A percentile compares a stretch with the other conserved stretches of the same genome.
phyloP scores from a whole-genome alignment of 345 rosid genomes.

The Arabis hirsuta region DNA sequence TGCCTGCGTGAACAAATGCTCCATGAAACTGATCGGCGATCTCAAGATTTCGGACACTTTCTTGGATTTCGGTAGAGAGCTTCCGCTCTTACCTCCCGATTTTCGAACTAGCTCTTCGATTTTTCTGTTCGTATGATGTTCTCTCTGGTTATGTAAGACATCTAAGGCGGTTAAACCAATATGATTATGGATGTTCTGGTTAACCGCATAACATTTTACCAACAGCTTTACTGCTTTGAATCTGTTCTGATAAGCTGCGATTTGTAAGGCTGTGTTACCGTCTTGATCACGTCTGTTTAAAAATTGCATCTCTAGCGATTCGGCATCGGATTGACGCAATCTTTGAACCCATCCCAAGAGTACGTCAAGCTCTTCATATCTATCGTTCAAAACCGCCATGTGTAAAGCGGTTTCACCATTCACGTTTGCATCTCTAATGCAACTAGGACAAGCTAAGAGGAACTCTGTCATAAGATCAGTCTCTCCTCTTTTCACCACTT shows the following conservation, averaged over 20 bases:
- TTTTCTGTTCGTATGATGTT: constrained; percentile 10
- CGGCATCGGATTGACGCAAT: not conserved
- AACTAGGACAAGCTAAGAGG: constrained; percentile 36
- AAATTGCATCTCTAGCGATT: constrained; percentile 17
- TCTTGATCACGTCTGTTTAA: constrained; percentile 42
- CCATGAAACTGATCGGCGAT: not conserved
- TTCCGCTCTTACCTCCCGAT: constrained; percentile 9
- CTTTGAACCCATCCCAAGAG: constrained; percentile 39
- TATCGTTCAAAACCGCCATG: constrained; percentile 24
- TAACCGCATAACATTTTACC: constrained; percentile 16
- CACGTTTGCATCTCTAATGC: constrained; percentile 36
- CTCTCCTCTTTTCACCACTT: constrained; percentile 33
- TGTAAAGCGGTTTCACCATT: constrained; percentile 41
- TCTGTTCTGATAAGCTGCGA: constrained; percentile 38
- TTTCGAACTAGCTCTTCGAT: not conserved
- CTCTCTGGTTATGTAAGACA: constrained; percentile 25
- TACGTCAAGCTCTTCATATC: constrained; percentile 32
- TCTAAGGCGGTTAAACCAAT: constrained; percentile 28
- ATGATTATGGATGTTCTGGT: constrained; percentile 30
- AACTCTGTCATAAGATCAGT: constrained; percentile 37
- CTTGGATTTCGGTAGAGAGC: constrained; percentile 1
- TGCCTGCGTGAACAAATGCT: constrained; percentile 23
- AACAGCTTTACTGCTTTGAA: constrained; percentile 34
- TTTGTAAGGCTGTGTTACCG: constrained; percentile 45
- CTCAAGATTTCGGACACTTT: constrained; percentile 23